These are phyloP conservation scores for Penicillium cataractarum DNA, from an alignment of 495 filamentous ascomycete genomes.

Conservation along the genomic window DNA sequence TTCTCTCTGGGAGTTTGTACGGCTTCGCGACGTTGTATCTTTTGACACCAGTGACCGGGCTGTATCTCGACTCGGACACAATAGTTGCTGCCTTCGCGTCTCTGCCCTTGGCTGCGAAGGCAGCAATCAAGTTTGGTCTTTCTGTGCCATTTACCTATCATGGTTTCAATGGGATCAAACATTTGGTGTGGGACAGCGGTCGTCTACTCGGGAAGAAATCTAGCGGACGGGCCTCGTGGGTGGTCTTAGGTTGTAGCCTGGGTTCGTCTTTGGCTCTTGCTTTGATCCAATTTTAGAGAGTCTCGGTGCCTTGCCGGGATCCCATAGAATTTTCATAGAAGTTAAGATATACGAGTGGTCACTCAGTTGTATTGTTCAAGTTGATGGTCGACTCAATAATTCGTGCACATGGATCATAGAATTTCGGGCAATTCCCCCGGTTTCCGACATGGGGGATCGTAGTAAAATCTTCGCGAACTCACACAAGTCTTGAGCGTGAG, in stretches of 20 bases:
- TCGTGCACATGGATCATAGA: conserved; percentile 21
- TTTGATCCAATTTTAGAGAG: not conserved
- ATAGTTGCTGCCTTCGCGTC: conserved; percentile 69
- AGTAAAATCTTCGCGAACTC: conserved; percentile 17
- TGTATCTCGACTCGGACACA: conserved; percentile 69
- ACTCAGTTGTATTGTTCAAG: not conserved
- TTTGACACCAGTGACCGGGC: conserved; percentile 69
- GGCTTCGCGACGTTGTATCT: conserved; percentile 73
- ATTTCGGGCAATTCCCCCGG: conserved; percentile 18
- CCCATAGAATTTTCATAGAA: not conserved
- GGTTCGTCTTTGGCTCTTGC: conserved; percentile 16
- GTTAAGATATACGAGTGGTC: not conserved
- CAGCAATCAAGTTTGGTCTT: conserved; percentile 60
- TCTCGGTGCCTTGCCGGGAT: not conserved
- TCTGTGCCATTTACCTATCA: conserved; percentile 23
- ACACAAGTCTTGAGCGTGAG: conserved; percentile 20
- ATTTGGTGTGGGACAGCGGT: conserved; percentile 21
- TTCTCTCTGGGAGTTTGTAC: conserved; percentile 61
- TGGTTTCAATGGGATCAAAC: conserved; percentile 21
- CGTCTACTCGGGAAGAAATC: conserved; percentile 11
- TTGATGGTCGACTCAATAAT: not conserved
- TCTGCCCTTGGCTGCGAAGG: conserved; percentile 62
- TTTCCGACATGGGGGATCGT: conserved; percentile 12
- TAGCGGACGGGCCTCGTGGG: conserved; percentile 17
- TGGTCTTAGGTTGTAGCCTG: conserved; percentile 16